Evolutionary conservation across 768 basidiomycete genomes (phyloP).

Genomic region (Lactifluus piperatus): DNA sequence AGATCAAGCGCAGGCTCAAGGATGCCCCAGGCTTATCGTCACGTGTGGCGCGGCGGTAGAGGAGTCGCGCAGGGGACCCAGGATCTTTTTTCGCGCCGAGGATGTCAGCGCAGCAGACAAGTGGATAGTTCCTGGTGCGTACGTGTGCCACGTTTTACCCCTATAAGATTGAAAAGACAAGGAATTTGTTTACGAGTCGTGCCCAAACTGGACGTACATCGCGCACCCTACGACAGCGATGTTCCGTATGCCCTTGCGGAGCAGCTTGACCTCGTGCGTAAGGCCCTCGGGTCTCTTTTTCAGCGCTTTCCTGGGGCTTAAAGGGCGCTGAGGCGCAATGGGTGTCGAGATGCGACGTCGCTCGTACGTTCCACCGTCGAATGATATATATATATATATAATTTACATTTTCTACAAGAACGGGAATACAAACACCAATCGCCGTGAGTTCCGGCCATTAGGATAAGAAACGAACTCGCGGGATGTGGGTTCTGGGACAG

Average conservation of each 20-base stretch:
- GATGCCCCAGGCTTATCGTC: conserved; percentile 4
- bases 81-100: background rate
- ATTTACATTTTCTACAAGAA: background rate
- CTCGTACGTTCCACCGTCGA: background rate
- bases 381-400: background rate
- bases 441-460: background rate
- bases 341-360: background rate
- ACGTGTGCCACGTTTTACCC: background rate
- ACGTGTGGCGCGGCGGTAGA: conserved; percentile 11
- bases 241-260: conserved; percentile 5
- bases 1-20: conserved; percentile 9
- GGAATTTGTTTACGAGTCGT: background rate
- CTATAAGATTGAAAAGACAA: too few relatives aligned
- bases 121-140: conserved; percentile 12
- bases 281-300: background rate
- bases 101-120: conserved; percentile 13
- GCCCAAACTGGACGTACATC: conserved; percentile 13
- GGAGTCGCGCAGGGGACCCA: background rate
- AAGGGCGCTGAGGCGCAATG: background rate
- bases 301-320: background rate
- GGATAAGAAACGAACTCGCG: background rate
- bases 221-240: background rate
- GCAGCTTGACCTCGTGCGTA: conserved; percentile 3
- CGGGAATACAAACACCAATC: background rate
- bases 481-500: background rate